phyloP scores from a whole-genome alignment of 257 asterid genomes.

The Nicotiana benthamiana region DNA sequence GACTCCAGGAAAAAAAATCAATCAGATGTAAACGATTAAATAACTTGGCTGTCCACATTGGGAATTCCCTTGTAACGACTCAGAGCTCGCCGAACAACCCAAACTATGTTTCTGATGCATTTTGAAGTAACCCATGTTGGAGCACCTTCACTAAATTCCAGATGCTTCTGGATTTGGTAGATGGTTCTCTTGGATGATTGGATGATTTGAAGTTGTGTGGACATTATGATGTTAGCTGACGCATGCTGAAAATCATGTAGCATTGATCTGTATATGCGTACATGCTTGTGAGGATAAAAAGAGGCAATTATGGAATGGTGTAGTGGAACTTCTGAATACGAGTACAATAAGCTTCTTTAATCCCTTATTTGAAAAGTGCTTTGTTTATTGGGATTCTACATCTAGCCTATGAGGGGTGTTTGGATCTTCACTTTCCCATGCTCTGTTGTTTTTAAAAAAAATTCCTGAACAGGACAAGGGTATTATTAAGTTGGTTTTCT shows the following conservation, averaged over 20 bases:
- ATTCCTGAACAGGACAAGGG: not conserved
- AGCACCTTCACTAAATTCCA: not conserved
- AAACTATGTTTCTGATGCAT: not conserved
- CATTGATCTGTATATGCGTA: not conserved
- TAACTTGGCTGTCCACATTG: not conserved
- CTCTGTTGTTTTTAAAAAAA: not conserved
- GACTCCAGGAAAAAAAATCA: not conserved
- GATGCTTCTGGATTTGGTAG: not conserved
- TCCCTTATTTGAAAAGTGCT: not conserved
- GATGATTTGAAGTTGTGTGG: not conserved
- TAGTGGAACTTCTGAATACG: not conserved
- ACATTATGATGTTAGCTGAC: not conserved
- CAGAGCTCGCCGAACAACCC: not conserved
- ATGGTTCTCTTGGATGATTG: not conserved
- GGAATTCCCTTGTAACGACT: not conserved
- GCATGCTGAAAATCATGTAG: not conserved
- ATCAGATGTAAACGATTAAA: not conserved
- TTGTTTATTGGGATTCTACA: not conserved
- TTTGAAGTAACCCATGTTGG: not conserved
- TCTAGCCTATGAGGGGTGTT: not conserved
- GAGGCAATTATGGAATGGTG: not conserved
- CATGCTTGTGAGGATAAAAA: not conserved
- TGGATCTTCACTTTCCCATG: not conserved
- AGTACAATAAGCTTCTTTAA: not conserved
- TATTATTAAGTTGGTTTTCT: not conserved